Evolutionary conservation across 805 yeast genomes (phyloP).

Genomic region (Metschnikowia matae): DNA sequence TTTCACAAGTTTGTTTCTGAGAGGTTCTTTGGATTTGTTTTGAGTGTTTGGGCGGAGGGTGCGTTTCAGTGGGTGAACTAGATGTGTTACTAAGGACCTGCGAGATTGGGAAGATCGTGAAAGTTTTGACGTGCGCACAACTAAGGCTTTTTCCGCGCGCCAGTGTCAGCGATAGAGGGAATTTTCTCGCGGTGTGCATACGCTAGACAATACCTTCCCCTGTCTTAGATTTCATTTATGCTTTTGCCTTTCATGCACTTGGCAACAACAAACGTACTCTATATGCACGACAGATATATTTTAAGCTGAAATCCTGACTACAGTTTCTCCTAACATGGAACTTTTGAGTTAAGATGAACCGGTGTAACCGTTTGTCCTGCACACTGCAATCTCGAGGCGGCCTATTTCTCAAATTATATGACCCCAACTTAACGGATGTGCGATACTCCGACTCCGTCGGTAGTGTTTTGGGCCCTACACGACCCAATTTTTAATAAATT

Average conservation of each 20-base stretch:
- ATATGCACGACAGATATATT: background rate
- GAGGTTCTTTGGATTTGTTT: too few species aligned
- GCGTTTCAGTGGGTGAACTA: background rate
- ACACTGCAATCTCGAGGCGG: background rate
- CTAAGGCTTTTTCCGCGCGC: constrained; percentile 2
- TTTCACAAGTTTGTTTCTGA: too few species aligned
- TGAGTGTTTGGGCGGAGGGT: too few species aligned
- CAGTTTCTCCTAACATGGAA: too few species aligned
- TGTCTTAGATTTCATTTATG: background rate
- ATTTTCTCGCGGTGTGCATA: background rate
- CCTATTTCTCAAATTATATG: background rate
- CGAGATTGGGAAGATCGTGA: background rate
- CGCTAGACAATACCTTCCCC: background rate
- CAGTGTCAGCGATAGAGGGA: background rate
- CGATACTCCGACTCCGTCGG: too few species aligned
- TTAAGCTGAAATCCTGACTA: too few species aligned
- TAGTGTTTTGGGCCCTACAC: background rate
- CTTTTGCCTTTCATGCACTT: background rate
- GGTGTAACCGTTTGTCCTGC: too few species aligned
- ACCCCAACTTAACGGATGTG: background rate
- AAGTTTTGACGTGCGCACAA: constrained; percentile 1
- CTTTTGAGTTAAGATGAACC: too few species aligned
- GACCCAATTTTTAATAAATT: background rate
- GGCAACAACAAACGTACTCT: background rate
- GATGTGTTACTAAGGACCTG: background rate